phyloP scores from a whole-genome alignment of 257 asterid species.

The Penstemon eatonii region DNA sequence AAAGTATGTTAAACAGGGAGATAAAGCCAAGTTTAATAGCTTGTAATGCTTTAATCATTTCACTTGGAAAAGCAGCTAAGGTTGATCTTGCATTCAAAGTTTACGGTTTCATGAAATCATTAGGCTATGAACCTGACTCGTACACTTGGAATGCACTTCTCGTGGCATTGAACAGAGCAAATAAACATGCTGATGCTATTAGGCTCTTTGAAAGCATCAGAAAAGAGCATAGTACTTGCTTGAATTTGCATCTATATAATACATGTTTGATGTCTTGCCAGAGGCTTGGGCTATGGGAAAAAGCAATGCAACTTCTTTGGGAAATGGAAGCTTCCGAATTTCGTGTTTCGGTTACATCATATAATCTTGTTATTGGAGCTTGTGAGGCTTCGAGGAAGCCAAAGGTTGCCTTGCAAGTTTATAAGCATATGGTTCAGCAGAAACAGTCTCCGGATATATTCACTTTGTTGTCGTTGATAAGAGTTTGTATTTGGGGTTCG shows the following conservation, averaged over 20 bases:
- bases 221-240: conserved; percentile 33
- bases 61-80: conserved; percentile 68
- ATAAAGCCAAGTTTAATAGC: conserved; percentile 62
- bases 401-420: conserved; percentile 67
- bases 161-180: conserved; percentile 64
- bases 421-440: conserved; percentile 58
- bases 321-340: conserved; percentile 64
- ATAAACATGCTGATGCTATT: conserved; percentile 57
- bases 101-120: conserved; percentile 48
- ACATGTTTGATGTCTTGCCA: conserved; percentile 69
- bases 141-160: conserved; percentile 84
- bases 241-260: conserved; percentile 59
- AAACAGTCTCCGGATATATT: conserved; percentile 58
- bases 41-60: conserved; percentile 65
- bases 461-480: conserved; percentile 60
- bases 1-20: conserved; percentile 46
- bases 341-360: conserved; percentile 53
- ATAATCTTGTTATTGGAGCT: conserved; percentile 83
- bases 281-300: conserved; percentile 76
- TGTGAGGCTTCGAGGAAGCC: conserved; percentile 82
- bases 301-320: conserved; percentile 70
- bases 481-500: conserved; percentile 81
- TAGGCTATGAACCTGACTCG: conserved; percentile 66
- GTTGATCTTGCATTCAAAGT: conserved; percentile 60
- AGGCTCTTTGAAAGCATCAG: conserved; percentile 59